These are phyloP conservation scores for Candida smagusa DNA, from an alignment of 1,139 yeast genomes.

Conservation along the genomic window DNA sequence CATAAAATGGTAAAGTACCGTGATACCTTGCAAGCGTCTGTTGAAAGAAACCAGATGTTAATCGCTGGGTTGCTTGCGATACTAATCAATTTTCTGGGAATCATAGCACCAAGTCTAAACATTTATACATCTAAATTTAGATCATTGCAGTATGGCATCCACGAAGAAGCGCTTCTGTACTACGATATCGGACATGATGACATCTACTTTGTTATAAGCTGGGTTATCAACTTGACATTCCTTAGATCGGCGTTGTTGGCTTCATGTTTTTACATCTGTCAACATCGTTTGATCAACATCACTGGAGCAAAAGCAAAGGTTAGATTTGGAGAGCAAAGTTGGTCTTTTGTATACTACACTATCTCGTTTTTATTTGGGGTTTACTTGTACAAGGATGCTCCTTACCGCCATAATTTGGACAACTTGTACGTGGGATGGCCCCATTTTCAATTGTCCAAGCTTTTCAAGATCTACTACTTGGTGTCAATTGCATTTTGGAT, in stretches of 20 bases:
- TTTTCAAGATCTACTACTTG: slow-evolving; percentile 70
- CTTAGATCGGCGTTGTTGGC: slow-evolving; percentile 61
- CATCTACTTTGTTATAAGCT: slow-evolving; percentile 49
- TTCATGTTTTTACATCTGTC: slow-evolving; percentile 15
- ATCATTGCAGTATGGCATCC: slow-evolving; percentile 39
- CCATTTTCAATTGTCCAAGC: slow-evolving; percentile 46
- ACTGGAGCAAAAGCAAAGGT: slow-evolving; percentile 48
- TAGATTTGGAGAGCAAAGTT: slow-evolving; percentile 85
- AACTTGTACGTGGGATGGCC: slow-evolving; percentile 77
- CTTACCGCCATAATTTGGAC: slow-evolving; percentile 58
- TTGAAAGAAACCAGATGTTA: slow-evolving; percentile 41
- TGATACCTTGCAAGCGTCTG: slow-evolving; percentile 25
- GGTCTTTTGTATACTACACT: slow-evolving; percentile 67
- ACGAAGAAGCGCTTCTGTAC: slow-evolving; percentile 19
- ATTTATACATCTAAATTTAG: slow-evolving; percentile 42
- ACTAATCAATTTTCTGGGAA: slow-evolving; percentile 26
- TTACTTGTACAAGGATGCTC: slow-evolving; percentile 53
- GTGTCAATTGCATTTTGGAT: slow-evolving; percentile 75
- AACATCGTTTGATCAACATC: slow-evolving; percentile 29
- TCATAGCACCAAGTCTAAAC: slow-evolving; percentile 19
- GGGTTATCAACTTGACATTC: slow-evolving; percentile 57
- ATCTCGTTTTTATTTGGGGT: slow-evolving; percentile 57
- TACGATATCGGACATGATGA: slow-evolving; percentile 63
- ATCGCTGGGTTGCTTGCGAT: slow-evolving; percentile 30
- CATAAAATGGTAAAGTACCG: slow-evolving; percentile 8